Percentiles rank a stretch among this genome's conserved stretches.
Conservation (phyloP, 2,329 filamentous ascomycete species). For the Penicillium sp. region DNA sequence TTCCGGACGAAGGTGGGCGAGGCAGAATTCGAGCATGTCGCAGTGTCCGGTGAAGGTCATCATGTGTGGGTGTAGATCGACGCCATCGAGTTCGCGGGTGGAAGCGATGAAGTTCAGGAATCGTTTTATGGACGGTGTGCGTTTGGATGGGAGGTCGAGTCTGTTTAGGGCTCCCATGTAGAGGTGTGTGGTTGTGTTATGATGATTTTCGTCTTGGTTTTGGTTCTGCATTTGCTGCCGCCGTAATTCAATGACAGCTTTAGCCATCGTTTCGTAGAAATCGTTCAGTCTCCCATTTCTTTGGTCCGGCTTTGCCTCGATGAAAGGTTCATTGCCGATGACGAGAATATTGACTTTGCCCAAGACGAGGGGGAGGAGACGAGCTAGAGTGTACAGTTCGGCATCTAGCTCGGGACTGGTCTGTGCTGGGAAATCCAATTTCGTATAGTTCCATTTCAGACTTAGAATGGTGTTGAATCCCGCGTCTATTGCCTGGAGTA, state of each 20-base stretch:
- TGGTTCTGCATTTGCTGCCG: no score
- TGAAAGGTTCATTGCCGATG: slow-evolving; percentile 22
- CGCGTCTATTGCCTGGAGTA: slow-evolving; percentile 13
- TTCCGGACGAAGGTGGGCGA: slow-evolving; percentile 12
- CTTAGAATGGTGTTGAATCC: slow-evolving; percentile 17
- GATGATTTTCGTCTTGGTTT: neutral
- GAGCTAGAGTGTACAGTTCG: slow-evolving; percentile 10
- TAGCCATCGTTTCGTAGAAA: slow-evolving; percentile 17
- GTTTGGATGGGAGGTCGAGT: slow-evolving; percentile 17
- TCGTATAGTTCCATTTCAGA: slow-evolving; percentile 18
- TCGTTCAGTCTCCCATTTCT: slow-evolving; percentile 5
- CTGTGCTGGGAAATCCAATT: slow-evolving; percentile 5
- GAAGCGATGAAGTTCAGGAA: slow-evolving; percentile 17
- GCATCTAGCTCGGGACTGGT: neutral
- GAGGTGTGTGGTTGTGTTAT: slow-evolving; percentile 4
- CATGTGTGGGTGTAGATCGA: slow-evolving; percentile 20
- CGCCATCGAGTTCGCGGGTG: slow-evolving; percentile 12
- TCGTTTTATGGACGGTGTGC: slow-evolving; percentile 12
- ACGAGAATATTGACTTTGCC: slow-evolving; percentile 18
- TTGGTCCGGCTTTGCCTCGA: slow-evolving; percentile 13
- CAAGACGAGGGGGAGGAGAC: slow-evolving; percentile 13
- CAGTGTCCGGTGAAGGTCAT: slow-evolving; percentile 8
- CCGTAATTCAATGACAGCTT: slow-evolving; percentile 12
- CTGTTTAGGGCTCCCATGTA: slow-evolving; percentile 21
- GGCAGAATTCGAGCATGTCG: slow-evolving; percentile 15